Evolutionary conservation across 2,329 filamentous ascomycete species (phyloP), one percentile per base, ranked within the genome.

Genomic region (Fusarium penzigii): DNA sequence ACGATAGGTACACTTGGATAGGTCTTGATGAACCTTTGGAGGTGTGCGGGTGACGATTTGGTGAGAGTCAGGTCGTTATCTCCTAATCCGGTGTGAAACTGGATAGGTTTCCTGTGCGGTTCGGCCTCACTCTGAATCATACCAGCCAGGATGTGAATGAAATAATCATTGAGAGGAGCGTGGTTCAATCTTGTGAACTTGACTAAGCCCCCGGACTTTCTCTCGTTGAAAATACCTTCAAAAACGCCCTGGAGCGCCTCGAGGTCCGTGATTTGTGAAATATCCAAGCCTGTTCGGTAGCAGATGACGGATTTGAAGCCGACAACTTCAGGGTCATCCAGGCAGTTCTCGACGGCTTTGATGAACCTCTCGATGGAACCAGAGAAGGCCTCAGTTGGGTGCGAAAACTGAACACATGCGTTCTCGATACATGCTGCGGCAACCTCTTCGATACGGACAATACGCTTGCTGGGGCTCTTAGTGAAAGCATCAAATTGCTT

Each of bases 281-380:
- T 76, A 39, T 82, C 81, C 6, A 92, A 75, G 0, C 90, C 90
- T 0, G 86, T 89, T 13, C 90, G 81, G 68, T 94, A 94, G 71
- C 90, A 93, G 49, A 95, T 83, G 44, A 92, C 84, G 1, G 86
- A 89, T 70, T 95, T 94, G 79, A 95, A 95, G 2, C 82, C 90
- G 1, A 84, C 89, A 2, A 95, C 85, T 16, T 86, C 79, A 0
- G 81, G 73, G 41, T 94, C 86, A 1, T 77, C 73, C 25, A 92
- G 76, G 3, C 83, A 79, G 2, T 76, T 70, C 11, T 72, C 65
- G 36, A 94, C 85, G 12, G 70, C 66, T 2, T 67, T 62, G 11
- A 77, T 69, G 29, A 75, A 69, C 3, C 42, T 58, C 29, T 63
- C 65, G 1, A 72, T 64, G 69, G 74, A 76, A 29, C 65, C 70